Conservation (phyloP, 2,329 filamentous ascomycete species). For the Geosmithia putterillii region DNA sequence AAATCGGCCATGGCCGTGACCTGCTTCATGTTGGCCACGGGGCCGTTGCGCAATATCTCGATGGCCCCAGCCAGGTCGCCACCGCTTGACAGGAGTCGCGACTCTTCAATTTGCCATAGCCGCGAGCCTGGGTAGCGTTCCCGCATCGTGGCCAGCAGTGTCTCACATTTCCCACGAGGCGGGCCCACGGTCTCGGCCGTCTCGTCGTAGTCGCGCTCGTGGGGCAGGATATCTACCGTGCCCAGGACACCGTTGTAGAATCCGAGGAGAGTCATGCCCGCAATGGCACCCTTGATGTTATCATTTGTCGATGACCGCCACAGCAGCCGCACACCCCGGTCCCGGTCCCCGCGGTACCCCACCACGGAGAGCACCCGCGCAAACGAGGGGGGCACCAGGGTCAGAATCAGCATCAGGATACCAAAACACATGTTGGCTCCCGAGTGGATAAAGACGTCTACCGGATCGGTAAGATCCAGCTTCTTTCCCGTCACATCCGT, state of each 20-base stretch:
- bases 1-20: slow-evolving; percentile 77
- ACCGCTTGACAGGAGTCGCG: slow-evolving; percentile 59
- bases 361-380: slow-evolving; percentile 77
- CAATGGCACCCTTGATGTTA: slow-evolving; percentile 88
- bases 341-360: slow-evolving; percentile 81
- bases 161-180: slow-evolving; percentile 54
- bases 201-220: slow-evolving; percentile 35
- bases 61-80: slow-evolving; percentile 57
- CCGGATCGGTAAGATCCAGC: slow-evolving; percentile 35
- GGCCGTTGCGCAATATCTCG: slow-evolving; percentile 44
- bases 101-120: slow-evolving; percentile 83
- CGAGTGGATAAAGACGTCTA: slow-evolving; percentile 82
- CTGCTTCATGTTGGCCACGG: slow-evolving; percentile 69
- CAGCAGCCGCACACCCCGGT: slow-evolving; percentile 70
- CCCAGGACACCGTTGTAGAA: slow-evolving; percentile 85
- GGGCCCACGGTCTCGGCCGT: slow-evolving; percentile 55
- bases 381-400: slow-evolving; percentile 84
- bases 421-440: slow-evolving; percentile 86
- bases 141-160: slow-evolving; percentile 63
- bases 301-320: slow-evolving; percentile 80
- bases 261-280: slow-evolving; percentile 65
- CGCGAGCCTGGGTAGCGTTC: slow-evolving; percentile 66
- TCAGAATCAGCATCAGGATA: slow-evolving; percentile 74
- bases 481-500: background rate
- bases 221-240: slow-evolving; percentile 76